These are phyloP conservation scores for Suillus bovinus DNA, from an alignment of 768 basidiomycete species.

Conservation along the genomic window DNA sequence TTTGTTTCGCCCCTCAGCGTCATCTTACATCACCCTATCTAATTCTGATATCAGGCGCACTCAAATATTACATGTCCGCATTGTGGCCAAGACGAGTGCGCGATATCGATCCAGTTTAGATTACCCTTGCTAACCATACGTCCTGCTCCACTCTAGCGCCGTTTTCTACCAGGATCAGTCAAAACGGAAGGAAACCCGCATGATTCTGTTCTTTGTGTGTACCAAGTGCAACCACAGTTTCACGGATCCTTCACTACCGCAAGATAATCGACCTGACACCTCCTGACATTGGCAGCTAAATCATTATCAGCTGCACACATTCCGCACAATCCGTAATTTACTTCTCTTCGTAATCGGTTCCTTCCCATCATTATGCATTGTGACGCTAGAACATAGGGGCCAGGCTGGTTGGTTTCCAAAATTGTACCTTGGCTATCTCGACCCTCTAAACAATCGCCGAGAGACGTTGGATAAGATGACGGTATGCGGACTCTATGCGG, in stretches of 20 bases:
- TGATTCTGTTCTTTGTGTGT: slow-evolving; percentile 93
- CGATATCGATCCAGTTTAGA: slow-evolving; percentile 11
- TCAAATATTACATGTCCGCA: slow-evolving; percentile 81
- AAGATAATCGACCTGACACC: slow-evolving; percentile 41
- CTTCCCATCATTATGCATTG: not conserved
- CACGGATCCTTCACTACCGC: slow-evolving; percentile 63
- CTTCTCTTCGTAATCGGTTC: not conserved
- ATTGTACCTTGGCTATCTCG: not conserved
- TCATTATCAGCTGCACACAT: slow-evolving; percentile 10
- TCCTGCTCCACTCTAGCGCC: slow-evolving; percentile 51
- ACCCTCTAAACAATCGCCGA: not conserved
- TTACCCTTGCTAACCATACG: slow-evolving; percentile 3
- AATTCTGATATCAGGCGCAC: slow-evolving; percentile 58
- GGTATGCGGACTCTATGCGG: not conserved
- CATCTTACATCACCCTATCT: not conserved
- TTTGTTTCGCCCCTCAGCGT: slow-evolving; percentile 31
- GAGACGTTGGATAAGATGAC: not conserved
- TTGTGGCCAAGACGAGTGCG: slow-evolving; percentile 83
- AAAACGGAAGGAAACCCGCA: slow-evolving; percentile 91
- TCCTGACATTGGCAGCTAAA: slow-evolving; percentile 23
- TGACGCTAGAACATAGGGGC: not conserved
- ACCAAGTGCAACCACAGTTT: slow-evolving; percentile 78
- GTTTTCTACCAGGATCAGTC: slow-evolving; percentile 98
- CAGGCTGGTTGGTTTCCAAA: not conserved
- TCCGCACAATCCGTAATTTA: not conserved